Conservation (phyloP, 768 basidiomycete genomes). For the Austroboletus festivus region DNA sequence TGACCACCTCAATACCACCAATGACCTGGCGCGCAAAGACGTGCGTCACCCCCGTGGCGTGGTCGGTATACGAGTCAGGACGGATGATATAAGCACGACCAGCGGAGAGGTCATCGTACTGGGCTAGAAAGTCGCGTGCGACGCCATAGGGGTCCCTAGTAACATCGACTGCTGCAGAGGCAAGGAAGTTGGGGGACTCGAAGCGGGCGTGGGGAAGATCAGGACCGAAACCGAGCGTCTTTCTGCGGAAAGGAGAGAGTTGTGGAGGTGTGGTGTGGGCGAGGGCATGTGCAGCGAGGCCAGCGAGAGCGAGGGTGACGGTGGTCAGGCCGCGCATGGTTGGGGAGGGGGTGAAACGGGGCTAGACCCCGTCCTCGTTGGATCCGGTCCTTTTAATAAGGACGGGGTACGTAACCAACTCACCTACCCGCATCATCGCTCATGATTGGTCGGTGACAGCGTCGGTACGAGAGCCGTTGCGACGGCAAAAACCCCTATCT, state of each 20-base stretch:
- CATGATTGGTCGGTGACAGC: constrained; percentile 21
- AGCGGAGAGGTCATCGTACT: constrained; percentile 35
- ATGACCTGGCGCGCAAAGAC: constrained; percentile 83
- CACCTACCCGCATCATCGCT: background rate
- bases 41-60: constrained; percentile 82
- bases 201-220: constrained; percentile 70
- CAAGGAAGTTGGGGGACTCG: constrained; percentile 42
- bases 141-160: constrained; percentile 54
- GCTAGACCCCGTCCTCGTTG: no score
- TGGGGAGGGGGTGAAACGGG: background rate
- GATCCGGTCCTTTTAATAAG: constrained; percentile 15
- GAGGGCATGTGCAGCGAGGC: constrained; percentile 54
- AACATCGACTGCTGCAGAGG: constrained; percentile 38
- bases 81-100: constrained; percentile 57
- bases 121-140: constrained; percentile 56
- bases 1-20: constrained; percentile 83
- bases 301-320: constrained; percentile 58
- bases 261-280: constrained; percentile 37
- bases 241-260: constrained; percentile 43
- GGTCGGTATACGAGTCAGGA: constrained; percentile 84
- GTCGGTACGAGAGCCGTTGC: constrained; percentile 21
- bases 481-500: constrained; percentile 10
- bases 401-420: constrained; percentile 22
- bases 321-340: constrained; percentile 64
- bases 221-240: constrained; percentile 90